Conservation (phyloP, 2,329 filamentous ascomycete genomes). For the Fonsecaea erecta region DNA sequence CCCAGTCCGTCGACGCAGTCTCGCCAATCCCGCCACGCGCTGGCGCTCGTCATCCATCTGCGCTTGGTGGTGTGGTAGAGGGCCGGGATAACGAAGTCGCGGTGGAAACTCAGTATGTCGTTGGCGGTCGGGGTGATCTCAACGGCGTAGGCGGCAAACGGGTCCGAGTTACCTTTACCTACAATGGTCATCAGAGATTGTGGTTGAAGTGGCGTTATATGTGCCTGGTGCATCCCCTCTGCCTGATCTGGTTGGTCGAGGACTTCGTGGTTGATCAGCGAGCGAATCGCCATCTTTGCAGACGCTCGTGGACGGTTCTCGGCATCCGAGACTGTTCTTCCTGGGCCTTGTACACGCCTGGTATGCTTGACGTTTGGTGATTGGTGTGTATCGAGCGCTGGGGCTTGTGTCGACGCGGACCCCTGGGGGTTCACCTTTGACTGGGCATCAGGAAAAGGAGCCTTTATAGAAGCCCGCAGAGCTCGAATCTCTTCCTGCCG, state of each 20-base stretch:
- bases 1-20: slow-evolving; percentile 8
- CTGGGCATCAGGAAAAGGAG: background rate
- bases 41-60: slow-evolving; percentile 7
- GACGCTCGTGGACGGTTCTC: background rate
- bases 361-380: background rate
- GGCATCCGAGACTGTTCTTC: background rate
- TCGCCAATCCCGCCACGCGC: slow-evolving; percentile 11
- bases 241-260: background rate
- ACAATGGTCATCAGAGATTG: background rate
- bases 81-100: slow-evolving; percentile 4
- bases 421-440: no score
- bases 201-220: background rate
- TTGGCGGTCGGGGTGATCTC: slow-evolving; percentile 6
- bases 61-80: slow-evolving; percentile 15
- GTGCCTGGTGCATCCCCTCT: no score
- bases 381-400: background rate
- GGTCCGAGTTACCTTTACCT: slow-evolving; percentile 14
- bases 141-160: slow-evolving; percentile 7
- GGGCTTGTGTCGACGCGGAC: no score
- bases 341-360: background rate
- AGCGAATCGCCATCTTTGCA: slow-evolving; percentile 1
- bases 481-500: slow-evolving; percentile 7
- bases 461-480: slow-evolving; percentile 5
- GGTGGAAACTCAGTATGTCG: slow-evolving; percentile 3
- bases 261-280: slow-evolving; percentile 3